Conservation (phyloP, 2,329 filamentous ascomycete species). For the Thielaviopsis punctulata region DNA sequence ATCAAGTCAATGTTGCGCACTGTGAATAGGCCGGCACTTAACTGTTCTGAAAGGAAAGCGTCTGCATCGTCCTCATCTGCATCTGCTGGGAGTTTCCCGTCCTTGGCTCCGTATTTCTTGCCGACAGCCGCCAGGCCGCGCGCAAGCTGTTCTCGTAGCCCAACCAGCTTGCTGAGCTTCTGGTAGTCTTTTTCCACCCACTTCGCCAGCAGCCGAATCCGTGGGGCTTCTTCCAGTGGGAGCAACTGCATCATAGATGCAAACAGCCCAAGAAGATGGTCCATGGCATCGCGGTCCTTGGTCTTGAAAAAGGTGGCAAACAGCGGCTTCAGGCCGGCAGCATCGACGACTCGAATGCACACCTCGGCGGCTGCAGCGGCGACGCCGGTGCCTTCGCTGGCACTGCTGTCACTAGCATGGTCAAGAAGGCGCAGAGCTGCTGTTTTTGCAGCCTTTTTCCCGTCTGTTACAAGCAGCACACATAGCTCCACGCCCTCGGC, state of each 20-base stretch:
- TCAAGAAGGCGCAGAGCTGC: constrained; percentile 69
- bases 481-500: constrained; percentile 85
- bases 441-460: constrained; percentile 56
- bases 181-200: constrained; percentile 91
- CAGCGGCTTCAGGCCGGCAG: constrained; percentile 64
- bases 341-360: constrained; percentile 63
- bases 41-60: constrained; percentile 55
- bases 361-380: constrained; percentile 39
- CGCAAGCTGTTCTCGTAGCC: constrained; percentile 54
- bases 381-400: constrained; percentile 14
- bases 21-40: constrained; percentile 73
- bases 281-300: constrained; percentile 47
- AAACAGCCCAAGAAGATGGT: constrained; percentile 76
- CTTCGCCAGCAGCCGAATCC: constrained; percentile 78
- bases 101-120: constrained; percentile 16
- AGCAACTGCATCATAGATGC: constrained; percentile 64
- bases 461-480: constrained; percentile 80
- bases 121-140: constrained; percentile 46
- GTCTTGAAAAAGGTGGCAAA: constrained; percentile 85
- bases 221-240: constrained; percentile 56
- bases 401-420: constrained; percentile 43
- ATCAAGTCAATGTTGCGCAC: constrained; percentile 72
- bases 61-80: constrained; percentile 39
- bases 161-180: constrained; percentile 58
- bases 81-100: constrained; percentile 12